These are phyloP conservation scores for Hypericum androsaemum DNA, from an alignment of 345 rosid species.

Conservation along the genomic window DNA sequence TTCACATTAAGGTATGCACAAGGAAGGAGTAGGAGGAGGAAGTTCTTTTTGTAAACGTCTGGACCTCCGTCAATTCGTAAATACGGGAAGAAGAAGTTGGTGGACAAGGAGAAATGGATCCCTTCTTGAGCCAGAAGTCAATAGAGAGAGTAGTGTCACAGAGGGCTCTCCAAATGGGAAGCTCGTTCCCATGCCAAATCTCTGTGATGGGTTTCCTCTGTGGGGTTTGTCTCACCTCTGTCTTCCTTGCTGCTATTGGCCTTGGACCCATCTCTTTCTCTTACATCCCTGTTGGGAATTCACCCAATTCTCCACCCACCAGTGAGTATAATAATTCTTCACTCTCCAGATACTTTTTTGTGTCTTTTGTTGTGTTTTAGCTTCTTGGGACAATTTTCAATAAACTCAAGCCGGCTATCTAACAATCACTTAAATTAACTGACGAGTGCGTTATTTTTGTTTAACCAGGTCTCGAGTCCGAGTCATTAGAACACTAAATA, in stretches of 20 bases:
- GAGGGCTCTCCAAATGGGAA: constrained; percentile 71
- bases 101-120: too few species aligned
- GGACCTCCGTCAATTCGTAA: too few species aligned
- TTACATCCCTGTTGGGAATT: constrained; percentile 27
- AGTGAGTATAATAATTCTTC: constrained; percentile 37
- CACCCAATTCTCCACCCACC: constrained; percentile 35
- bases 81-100: too few species aligned
- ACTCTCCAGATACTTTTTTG: neutral
- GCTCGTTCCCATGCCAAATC: constrained; percentile 82
- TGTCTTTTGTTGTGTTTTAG: neutral
- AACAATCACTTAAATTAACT: too few species aligned
- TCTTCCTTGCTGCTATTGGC: constrained; percentile 68
- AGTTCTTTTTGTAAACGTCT: too few species aligned
- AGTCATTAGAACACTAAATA: too few species aligned
- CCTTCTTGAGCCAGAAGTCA: constrained; percentile 40
- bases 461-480: too few species aligned
- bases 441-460: too few species aligned
- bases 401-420: too few species aligned
- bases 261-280: constrained; percentile 46
- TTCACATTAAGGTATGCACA: too few species aligned
- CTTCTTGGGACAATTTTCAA: neutral
- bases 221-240: constrained; percentile 77
- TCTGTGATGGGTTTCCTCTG: constrained; percentile 82
- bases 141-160: constrained; percentile 77
- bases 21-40: too few species aligned